A percentile compares a stretch with the other conserved stretches of the same genome.
These are phyloP conservation scores for Ambrosiella beaveri DNA, from an alignment of 2,329 filamentous ascomycete genomes.

Conservation along the genomic window DNA sequence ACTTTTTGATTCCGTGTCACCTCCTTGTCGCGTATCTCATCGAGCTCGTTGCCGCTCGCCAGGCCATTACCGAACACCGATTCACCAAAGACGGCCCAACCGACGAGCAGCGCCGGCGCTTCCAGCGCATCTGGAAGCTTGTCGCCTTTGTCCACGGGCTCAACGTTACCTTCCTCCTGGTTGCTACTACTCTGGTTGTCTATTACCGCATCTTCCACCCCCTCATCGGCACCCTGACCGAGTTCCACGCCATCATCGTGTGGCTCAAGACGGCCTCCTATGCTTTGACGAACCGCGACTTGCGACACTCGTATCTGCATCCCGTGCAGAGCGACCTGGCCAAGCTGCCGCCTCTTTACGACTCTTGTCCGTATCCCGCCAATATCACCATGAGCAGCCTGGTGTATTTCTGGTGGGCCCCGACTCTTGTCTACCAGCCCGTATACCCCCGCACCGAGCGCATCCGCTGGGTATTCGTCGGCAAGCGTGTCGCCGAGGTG, in stretches of 20 bases:
- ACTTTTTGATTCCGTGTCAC: constrained; percentile 77
- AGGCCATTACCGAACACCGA: constrained; percentile 45
- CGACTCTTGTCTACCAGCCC: constrained; percentile 90
- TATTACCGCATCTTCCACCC: constrained; percentile 89
- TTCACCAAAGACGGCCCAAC: constrained; percentile 21
- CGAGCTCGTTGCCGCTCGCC: constrained; percentile 64
- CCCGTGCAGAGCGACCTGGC: constrained; percentile 49
- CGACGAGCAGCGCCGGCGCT: constrained; percentile 45
- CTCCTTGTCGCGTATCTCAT: constrained; percentile 81
- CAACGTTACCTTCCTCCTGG: constrained; percentile 68
- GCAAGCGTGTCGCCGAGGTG: constrained; percentile 65
- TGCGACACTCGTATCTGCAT: constrained; percentile 78
- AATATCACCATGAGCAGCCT: constrained; percentile 84
- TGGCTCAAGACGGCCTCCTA: constrained; percentile 95
- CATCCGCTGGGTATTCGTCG: constrained; percentile 76
- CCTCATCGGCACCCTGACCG: constrained; percentile 75
- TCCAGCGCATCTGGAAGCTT: constrained; percentile 60
- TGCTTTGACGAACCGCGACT: constrained; percentile 87
- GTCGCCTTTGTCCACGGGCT: constrained; percentile 66
- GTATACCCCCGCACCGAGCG: constrained; percentile 73
- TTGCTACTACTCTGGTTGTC: constrained; percentile 66
- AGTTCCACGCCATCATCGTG: constrained; percentile 84
- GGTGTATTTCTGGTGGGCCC: constrained; percentile 94
- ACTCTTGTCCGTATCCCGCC: constrained; percentile 65
- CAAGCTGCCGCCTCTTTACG: constrained; percentile 65